Evolutionary conservation across 805 yeast genomes (phyloP).

Genomic region (Trichomonascus vanleenenianus): DNA sequence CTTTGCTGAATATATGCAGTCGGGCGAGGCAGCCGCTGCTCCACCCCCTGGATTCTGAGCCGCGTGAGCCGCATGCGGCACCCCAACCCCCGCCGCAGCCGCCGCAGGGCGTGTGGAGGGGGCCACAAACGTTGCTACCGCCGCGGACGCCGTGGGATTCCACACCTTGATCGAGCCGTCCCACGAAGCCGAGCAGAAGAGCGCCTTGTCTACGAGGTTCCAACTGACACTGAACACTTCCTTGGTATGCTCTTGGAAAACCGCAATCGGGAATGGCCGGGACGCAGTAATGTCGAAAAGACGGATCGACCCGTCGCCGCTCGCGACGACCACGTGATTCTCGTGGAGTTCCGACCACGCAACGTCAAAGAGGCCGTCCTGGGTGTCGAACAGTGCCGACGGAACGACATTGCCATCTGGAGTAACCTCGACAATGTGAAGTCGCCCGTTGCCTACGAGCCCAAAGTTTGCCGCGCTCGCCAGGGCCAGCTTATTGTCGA

Average conservation of each 20-base stretch:
- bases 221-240: conserved; percentile 71
- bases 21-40: conserved; percentile 20
- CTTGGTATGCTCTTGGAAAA: conserved; percentile 56
- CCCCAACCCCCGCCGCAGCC: conserved; percentile 2
- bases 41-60: neutral
- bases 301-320: conserved; percentile 86
- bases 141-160: conserved; percentile 20
- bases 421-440: conserved; percentile 61
- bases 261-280: conserved; percentile 22
- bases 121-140: conserved; percentile 13
- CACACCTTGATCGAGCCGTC: conserved; percentile 72
- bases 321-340: conserved; percentile 72
- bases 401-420: conserved; percentile 49
- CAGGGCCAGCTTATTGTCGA: conserved; percentile 82
- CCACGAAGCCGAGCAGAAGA: conserved; percentile 80
- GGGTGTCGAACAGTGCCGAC: conserved; percentile 59
- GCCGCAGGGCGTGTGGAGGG: conserved; percentile 1
- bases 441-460: conserved; percentile 85
- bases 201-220: conserved; percentile 60
- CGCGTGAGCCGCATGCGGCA: conserved; percentile 19
- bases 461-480: conserved; percentile 92
- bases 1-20: conserved; percentile 71
- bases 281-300: conserved; percentile 58
- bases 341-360: conserved; percentile 91
- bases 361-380: conserved; percentile 82